phyloP scores from a whole-genome alignment of 306 rosid species.

The Gastrolobium bilobum region DNA sequence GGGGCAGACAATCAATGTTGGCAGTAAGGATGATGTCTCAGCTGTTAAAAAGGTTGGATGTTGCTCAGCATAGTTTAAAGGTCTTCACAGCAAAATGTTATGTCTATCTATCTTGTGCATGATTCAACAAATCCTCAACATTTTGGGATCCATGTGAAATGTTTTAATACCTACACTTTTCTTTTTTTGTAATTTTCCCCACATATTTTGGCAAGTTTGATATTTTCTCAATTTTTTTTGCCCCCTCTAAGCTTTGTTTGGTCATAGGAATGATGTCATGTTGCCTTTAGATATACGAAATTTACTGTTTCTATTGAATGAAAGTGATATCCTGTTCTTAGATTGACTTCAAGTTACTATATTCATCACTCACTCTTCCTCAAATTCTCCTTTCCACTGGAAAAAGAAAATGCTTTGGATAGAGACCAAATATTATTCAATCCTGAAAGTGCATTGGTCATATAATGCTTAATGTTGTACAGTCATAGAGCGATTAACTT shows the following conservation, averaged over 20 bases:
- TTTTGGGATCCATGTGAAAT: conserved; percentile 42
- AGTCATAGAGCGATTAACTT: not conserved
- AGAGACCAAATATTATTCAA: not conserved
- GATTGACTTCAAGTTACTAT: conserved; percentile 18
- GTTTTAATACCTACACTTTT: conserved; percentile 40
- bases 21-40: conserved; percentile 78
- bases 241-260: conserved; percentile 43
- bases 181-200: conserved; percentile 29
- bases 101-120: conserved; percentile 29
- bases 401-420: not conserved
- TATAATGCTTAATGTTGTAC: not conserved
- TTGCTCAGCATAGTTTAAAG: conserved; percentile 69
- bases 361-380: conserved; percentile 15
- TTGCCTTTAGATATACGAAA: conserved; percentile 40
- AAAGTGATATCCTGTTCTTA: conserved; percentile 30
- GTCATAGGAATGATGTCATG: conserved; percentile 47
- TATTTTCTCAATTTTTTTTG: not conserved
- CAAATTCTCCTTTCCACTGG: conserved; percentile 6
- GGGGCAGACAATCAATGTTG: conserved; percentile 83
- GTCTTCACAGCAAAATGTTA: conserved; percentile 8
- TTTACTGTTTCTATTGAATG: conserved; percentile 37
- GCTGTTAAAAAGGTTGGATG: conserved; percentile 78
- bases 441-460: conserved; percentile 10
- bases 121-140: conserved; percentile 32
- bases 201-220: conserved; percentile 39